Evolutionary conservation across 805 yeast species (phyloP).

Genomic region (Wickerhamomyces mucosus): DNA sequence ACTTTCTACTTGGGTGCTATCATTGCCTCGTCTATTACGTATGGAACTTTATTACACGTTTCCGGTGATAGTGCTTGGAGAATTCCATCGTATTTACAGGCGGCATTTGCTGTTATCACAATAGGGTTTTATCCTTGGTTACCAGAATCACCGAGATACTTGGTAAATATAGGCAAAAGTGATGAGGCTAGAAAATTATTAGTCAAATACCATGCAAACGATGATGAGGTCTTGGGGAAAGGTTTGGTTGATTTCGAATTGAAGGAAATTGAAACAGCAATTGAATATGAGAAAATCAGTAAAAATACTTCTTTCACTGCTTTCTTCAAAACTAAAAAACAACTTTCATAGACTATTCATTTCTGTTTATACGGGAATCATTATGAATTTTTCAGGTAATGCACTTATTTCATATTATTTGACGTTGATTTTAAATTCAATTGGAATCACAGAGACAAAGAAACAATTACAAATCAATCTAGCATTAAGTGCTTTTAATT

Average conservation of each 20-base stretch:
- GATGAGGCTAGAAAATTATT: constrained; percentile 36
- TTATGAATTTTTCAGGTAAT: constrained; percentile 41
- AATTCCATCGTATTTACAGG: constrained; percentile 44
- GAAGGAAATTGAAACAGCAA: constrained; percentile 28
- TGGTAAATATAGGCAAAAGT: constrained; percentile 29
- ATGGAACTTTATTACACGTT: constrained; percentile 21
- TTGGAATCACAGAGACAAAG: constrained; percentile 39
- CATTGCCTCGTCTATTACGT: constrained; percentile 25
- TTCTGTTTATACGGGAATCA: constrained; percentile 22
- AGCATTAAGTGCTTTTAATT: constrained; percentile 36
- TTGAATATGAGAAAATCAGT: constrained; percentile 31
- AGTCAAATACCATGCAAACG: constrained; percentile 24
- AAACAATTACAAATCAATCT: constrained; percentile 39
- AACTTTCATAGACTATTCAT: constrained; percentile 33
- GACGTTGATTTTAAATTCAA: constrained; percentile 37
- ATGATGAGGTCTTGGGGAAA: constrained; percentile 7
- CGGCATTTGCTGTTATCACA: constrained; percentile 35
- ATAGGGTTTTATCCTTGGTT: constrained; percentile 24
- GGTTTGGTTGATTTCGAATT: constrained; percentile 28
- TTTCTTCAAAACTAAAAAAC: too few species aligned
- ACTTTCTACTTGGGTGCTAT: constrained; percentile 46
- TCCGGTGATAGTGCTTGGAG: constrained; percentile 36
- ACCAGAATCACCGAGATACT: constrained; percentile 44
- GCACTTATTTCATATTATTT: constrained; percentile 43
- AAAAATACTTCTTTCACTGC: constrained; percentile 26